Conservation (phyloP, 2,329 filamentous ascomycete species). For the Didymella pomorum region DNA sequence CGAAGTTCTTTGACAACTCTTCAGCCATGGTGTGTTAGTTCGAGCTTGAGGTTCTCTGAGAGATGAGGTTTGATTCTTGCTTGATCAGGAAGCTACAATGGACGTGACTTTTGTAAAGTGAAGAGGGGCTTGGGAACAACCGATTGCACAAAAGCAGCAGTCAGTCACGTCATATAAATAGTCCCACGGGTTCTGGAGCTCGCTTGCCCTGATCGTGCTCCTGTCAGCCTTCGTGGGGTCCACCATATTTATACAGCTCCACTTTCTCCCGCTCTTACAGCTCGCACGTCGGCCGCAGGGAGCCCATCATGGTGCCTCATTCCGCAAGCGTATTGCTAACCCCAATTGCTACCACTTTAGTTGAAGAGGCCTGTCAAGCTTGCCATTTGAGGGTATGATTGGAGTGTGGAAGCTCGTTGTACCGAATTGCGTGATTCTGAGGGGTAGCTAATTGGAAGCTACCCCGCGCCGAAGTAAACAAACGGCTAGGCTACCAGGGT, state of each 20-base stretch:
- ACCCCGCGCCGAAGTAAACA: constrained; percentile 19
- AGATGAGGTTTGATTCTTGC: background rate
- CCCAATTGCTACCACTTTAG: background rate
- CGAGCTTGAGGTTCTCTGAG: constrained; percentile 1
- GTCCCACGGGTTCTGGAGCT: constrained; percentile 14
- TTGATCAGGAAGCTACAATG: constrained; percentile 15
- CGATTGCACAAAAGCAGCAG: constrained; percentile 28
- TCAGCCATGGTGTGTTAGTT: constrained; percentile 42
- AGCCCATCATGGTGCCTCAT: constrained; percentile 2
- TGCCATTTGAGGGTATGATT: constrained; percentile 11
- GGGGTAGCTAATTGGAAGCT: constrained; percentile 13
- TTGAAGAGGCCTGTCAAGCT: constrained; percentile 7
- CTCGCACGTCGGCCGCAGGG: constrained; percentile 6
- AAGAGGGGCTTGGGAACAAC: constrained; percentile 22
- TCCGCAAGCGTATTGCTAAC: constrained; percentile 1
- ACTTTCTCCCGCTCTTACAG: background rate
- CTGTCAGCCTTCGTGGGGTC: constrained; percentile 6
- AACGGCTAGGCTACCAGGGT: constrained; percentile 17
- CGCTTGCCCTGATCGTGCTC: constrained; percentile 12
- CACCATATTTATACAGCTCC: constrained; percentile 2
- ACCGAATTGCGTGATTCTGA: constrained; percentile 18
- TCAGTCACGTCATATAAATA: constrained; percentile 40
- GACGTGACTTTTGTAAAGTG: constrained; percentile 12
- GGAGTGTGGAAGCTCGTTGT: constrained; percentile 6
- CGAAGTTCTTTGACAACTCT: constrained; percentile 55